Conservation (phyloP, 768 basidiomycete species). For the Pleurotus citrinopileatus region DNA sequence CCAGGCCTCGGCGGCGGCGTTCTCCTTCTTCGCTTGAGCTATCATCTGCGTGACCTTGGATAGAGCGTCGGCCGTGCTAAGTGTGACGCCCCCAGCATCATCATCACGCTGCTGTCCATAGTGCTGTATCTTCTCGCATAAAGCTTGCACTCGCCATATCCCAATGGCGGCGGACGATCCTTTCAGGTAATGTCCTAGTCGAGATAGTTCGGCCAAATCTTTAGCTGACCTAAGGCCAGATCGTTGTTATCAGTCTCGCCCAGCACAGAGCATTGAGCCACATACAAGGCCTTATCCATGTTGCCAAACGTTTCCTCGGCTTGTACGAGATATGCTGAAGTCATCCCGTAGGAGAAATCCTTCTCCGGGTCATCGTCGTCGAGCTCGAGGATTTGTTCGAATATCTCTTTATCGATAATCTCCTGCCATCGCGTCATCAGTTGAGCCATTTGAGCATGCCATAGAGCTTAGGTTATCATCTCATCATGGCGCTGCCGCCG, state of each 20-base stretch:
- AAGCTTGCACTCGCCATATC: conserved; percentile 71
- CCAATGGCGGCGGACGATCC: conserved; percentile 96
- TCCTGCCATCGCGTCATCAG: background rate
- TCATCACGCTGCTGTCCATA: conserved; percentile 72
- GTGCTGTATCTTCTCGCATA: conserved; percentile 92
- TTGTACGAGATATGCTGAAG: conserved; percentile 77
- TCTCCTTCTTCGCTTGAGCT: conserved; percentile 60
- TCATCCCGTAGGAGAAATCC: conserved; percentile 81
- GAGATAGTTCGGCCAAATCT: conserved; percentile 65
- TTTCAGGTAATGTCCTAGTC: conserved; percentile 92
- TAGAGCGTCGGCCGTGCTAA: conserved; percentile 50
- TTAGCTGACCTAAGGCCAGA: conserved; percentile 41
- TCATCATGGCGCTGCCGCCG: background rate
- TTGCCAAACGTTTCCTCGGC: conserved; percentile 69
- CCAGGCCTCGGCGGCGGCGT: conserved; percentile 65
- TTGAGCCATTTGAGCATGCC: background rate
- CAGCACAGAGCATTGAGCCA: conserved; percentile 14
- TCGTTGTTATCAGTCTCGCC: background rate
- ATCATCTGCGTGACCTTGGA: conserved; percentile 56
- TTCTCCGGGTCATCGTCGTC: conserved; percentile 80
- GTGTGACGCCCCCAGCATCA: conserved; percentile 34
- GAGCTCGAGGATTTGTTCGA: conserved; percentile 86
- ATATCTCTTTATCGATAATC: conserved; percentile 72
- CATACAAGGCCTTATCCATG: conserved; percentile 83
- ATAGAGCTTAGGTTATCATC: background rate